Base-by-base conservation (phyloP, 2,329 filamentous ascomycete species). In the Aspergillus amoenus region DNA sequence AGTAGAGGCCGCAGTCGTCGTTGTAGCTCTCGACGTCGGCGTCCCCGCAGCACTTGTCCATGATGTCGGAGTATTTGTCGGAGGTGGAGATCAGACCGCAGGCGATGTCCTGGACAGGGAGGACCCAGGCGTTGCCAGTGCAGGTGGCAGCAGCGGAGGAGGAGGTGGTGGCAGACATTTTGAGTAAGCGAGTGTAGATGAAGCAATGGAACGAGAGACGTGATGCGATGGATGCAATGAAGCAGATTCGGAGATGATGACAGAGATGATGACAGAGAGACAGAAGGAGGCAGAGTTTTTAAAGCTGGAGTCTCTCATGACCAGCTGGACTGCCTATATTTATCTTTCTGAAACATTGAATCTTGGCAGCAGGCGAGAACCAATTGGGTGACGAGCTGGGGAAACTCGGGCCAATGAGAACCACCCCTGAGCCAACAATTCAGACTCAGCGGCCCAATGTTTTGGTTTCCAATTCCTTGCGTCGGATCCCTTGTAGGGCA, bases 1-100 rank as follows among this genome's bases (percentile, higher is more conserved):
- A 83, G 78, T 82, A 83, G 58, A 82, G 63, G 15, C 77, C 79
- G 71, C 81, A 83, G 64, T 75, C 69, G 66, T 76, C 64, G 64
- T 78, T 71, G 76, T 82, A 82, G 61, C 70, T 69, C 48, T 77
- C 67, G 27, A 82, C 72, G 21, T 75, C 67, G 52, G 79, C 77
- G 9, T 71, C 61, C 11, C 73, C 70, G 65, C 81, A 83, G 76
- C 81, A 83, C 21, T 68, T 62, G 41, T 71, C 57, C 73, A 81
- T 76, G 58, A 78, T 71, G 39, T 75, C 69, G 51, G 76, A 72
- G 70, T 78, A 68, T 61, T 79, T 78, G 5, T 68, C 67, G 59
- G 67, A 68, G 57, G 69, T 69, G 24, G 74, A 66, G 24, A 3
- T 11, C 49, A 80, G 69, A 3, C 73, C 81, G 66, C 81, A 83